Evolutionary conservation across 345 rosid genomes (phyloP).

Genomic region (Pistacia integerrima): DNA sequence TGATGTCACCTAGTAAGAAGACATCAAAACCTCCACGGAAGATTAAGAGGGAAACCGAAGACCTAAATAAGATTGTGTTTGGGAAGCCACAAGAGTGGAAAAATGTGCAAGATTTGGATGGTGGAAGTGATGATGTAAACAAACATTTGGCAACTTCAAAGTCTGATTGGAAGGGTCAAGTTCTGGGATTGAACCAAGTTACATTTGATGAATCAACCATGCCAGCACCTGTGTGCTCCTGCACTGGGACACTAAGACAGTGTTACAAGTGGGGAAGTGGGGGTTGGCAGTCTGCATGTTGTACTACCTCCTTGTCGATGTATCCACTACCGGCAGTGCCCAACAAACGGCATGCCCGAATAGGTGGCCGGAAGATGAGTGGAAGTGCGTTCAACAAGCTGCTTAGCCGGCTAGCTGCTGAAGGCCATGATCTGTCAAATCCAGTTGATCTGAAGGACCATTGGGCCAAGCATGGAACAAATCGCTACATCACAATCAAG

Average conservation of each 20-base stretch:
- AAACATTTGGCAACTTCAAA: slow-evolving; percentile 53
- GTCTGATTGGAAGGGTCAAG: slow-evolving; percentile 87
- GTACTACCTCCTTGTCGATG: slow-evolving; percentile 89
- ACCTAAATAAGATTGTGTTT: slow-evolving; percentile 61
- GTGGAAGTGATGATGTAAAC: slow-evolving; percentile 45
- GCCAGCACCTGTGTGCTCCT: slow-evolving; percentile 93
- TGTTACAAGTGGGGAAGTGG: slow-evolving; percentile 99
- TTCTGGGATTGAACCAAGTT: slow-evolving; percentile 84
- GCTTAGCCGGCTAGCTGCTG: slow-evolving; percentile 84
- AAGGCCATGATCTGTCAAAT: slow-evolving; percentile 68
- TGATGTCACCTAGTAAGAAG: slow-evolving; percentile 53
- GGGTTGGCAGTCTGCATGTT: slow-evolving; percentile 98
- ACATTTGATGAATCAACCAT: slow-evolving; percentile 89
- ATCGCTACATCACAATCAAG: slow-evolving; percentile 60
- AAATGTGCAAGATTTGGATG: slow-evolving; percentile 45
- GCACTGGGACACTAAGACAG: slow-evolving; percentile 85
- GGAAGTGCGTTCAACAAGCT: slow-evolving; percentile 98
- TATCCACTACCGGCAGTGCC: slow-evolving; percentile 87
- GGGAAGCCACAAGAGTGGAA: slow-evolving; percentile 63
- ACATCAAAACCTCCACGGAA: slow-evolving; percentile 64
- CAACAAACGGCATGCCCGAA: slow-evolving; percentile 85
- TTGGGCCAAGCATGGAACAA: slow-evolving; percentile 82
- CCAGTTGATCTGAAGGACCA: slow-evolving; percentile 74
- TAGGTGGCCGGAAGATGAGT: slow-evolving; percentile 97
- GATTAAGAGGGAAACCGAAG: slow-evolving; percentile 78